Base-by-base conservation (phyloP, 2,329 filamentous ascomycete genomes). In the Chaetomiaceae sp. region DNA sequence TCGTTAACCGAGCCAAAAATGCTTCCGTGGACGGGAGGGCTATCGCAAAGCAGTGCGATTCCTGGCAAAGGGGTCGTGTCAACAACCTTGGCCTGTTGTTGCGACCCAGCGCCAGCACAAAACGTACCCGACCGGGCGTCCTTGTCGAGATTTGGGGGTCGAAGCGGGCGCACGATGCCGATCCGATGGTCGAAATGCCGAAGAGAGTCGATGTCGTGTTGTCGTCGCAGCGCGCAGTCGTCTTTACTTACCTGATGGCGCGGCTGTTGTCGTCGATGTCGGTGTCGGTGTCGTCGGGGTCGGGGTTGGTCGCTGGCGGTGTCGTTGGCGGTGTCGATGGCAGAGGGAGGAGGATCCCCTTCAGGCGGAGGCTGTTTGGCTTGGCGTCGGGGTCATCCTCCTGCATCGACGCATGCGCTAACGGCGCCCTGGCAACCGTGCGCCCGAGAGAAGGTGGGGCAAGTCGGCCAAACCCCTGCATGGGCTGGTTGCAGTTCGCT, bases 371-470 rank as follows among this genome's bases (percentile, higher is more conserved):
- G 53, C 48, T 61, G 59, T 61, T 60, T 55, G 55, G 50, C 59
- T 61, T 61, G 59, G 59, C 59, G 46, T 43, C 50, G 39, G 48
- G 47, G 48, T 54, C 44, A 39, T 47, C 50, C 57, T 52, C 55
- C 54, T 45, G 46, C 45, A 35, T 16, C n/a, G 50, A 55, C 49
- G 55, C 54, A 59, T 59, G 55, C 59, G 51, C 59, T 55, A 59
- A 53, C 54, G 58, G 54, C 55, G 49, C 53, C 60, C 51, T 53
- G 55, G 60, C 60, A 62, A 62, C 60, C 58, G 60, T 62, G 60
- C 60, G 50, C 52, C 23, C 1, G 25, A 27, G n/a, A n/a, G 20
- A 19, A 39, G 40, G 55, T 53, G 53, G 55, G 50, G 48, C 53
- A 42, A 14, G 6, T 44, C 44, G 46, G 48, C 38, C 43, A 20